phyloP scores from a whole-genome alignment of 768 basidiomycete genomes.

The Xerocomus brunneocitrinus region DNA sequence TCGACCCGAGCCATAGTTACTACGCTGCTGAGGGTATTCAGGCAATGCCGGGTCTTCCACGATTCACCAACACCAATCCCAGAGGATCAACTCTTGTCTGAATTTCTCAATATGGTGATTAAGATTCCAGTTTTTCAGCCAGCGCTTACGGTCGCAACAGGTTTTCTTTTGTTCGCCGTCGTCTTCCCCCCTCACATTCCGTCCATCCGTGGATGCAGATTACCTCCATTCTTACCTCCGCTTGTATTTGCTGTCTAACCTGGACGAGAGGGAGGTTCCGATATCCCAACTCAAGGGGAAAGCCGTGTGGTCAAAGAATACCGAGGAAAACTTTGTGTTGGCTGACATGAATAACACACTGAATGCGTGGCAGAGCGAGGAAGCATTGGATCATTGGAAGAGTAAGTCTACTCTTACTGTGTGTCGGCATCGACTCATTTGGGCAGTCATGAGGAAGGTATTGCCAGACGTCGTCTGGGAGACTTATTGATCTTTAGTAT shows the following conservation, averaged over 20 bases:
- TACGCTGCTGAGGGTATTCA: constrained; percentile 70
- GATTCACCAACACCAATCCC: constrained; percentile 50
- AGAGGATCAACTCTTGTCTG: constrained; percentile 44
- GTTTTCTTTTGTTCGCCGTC: constrained; percentile 79
- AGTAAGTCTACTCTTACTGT: constrained; percentile 38
- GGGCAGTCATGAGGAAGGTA: constrained; percentile 73
- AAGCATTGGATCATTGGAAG: constrained; percentile 72
- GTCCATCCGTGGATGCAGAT: constrained; percentile 48
- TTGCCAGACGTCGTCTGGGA: constrained; percentile 73
- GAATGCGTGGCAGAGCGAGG: constrained; percentile 59
- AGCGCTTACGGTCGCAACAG: constrained; percentile 36
- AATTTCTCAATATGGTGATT: constrained; percentile 71
- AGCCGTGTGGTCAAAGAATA: constrained; percentile 16
- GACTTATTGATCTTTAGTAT: constrained; percentile 49
- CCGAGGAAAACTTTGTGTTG: constrained; percentile 48
- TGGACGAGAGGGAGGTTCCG: constrained; percentile 53
- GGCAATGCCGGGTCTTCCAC: constrained; percentile 78
- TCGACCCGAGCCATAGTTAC: constrained; percentile 61
- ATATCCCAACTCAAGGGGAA: constrained; percentile 36
- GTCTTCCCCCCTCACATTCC: constrained; percentile 51
- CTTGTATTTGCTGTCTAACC: constrained; percentile 48
- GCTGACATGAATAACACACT: constrained; percentile 61
- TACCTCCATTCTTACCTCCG: constrained; percentile 69
- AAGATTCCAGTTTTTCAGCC: neutral
- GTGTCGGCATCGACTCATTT: constrained; percentile 3